These are phyloP conservation scores for Thermoascus crustaceus DNA, from an alignment of 2,329 filamentous ascomycete genomes.

Conservation along the genomic window DNA sequence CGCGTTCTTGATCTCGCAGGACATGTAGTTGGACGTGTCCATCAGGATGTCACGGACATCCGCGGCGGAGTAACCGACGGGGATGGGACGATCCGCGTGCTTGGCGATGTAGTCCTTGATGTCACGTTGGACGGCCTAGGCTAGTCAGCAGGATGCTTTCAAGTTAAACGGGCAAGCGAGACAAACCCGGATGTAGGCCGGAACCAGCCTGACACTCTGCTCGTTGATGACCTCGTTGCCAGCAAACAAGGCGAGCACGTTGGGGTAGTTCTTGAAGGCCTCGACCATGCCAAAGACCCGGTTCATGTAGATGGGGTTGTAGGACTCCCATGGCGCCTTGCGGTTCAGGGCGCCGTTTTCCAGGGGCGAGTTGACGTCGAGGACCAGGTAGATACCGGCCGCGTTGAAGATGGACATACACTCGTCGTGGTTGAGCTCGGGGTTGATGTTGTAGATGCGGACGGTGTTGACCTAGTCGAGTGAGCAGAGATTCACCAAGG, in stretches of 20 bases:
- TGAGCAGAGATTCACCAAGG: conserved; percentile 2
- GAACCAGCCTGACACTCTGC: conserved; percentile 45
- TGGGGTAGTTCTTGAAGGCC: conserved; percentile 59
- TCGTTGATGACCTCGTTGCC: conserved; percentile 64
- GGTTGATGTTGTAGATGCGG: conserved; percentile 57
- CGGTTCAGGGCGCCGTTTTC: conserved; percentile 50
- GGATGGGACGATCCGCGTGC: conserved; percentile 50
- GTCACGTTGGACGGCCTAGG: conserved; percentile 53
- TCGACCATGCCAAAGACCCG: conserved; percentile 57
- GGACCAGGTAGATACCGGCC: conserved; percentile 58
- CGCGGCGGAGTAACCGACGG: conserved; percentile 61
- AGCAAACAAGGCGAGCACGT: conserved; percentile 58
- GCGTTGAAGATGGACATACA: conserved; percentile 59
- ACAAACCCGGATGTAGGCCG: conserved; percentile 49
- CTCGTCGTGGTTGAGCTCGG: conserved; percentile 51
- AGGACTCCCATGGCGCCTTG: conserved; percentile 46
- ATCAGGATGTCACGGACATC: conserved; percentile 54
- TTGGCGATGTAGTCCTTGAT: conserved; percentile 60
- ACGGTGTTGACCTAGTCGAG: conserved; percentile 49
- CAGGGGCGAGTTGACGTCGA: conserved; percentile 58
- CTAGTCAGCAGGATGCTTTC: not conserved
- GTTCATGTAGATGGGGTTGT: conserved; percentile 47
- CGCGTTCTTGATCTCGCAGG: conserved; percentile 44
- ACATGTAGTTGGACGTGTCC: conserved; percentile 54
- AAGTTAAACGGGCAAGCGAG: not conserved